These are phyloP conservation scores for Aureobasidium sp. DNA, from an alignment of 2,329 filamentous ascomycete species.

Conservation along the genomic window DNA sequence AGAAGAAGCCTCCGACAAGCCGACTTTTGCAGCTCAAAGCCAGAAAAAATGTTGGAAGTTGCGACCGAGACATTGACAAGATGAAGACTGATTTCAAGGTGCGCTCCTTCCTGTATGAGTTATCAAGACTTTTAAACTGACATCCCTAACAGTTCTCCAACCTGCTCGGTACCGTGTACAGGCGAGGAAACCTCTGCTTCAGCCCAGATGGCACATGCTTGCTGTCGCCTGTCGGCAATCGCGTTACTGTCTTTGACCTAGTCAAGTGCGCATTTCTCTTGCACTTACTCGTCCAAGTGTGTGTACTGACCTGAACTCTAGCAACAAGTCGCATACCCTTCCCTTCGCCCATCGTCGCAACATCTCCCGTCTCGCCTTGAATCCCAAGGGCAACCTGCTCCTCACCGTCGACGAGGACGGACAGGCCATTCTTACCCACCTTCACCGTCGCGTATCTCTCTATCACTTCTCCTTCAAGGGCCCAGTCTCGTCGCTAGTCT, in stretches of 20 bases:
- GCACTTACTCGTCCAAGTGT: not conserved
- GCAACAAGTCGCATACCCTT: conserved; percentile 80
- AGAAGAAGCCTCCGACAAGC: conserved; percentile 4
- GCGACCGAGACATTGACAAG: conserved; percentile 23
- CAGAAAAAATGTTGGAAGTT: conserved; percentile 14
- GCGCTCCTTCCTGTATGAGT: not conserved
- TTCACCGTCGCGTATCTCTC: conserved; percentile 74
- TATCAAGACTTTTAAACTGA: conserved; percentile 22
- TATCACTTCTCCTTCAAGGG: conserved; percentile 94
- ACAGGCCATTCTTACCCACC: conserved; percentile 85
- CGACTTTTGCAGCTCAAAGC: conserved; percentile 9
- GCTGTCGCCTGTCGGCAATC: conserved; percentile 92
- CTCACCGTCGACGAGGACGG: conserved; percentile 93
- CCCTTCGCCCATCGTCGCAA: conserved; percentile 92
- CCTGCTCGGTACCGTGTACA: conserved; percentile 94
- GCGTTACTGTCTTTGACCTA: conserved; percentile 91
- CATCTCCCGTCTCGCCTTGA: conserved; percentile 79
- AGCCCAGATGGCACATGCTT: conserved; percentile 93
- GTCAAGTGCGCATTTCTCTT: conserved; percentile 64
- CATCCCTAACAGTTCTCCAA: conserved; percentile 75
- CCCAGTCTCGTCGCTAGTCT: conserved; percentile 74
- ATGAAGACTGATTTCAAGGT: conserved; percentile 99
- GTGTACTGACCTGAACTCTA: conserved; percentile 29
- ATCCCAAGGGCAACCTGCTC: conserved; percentile 83
- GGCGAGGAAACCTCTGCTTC: conserved; percentile 94